Evolutionary conservation across 495 filamentous ascomycete species (phyloP), one percentile per base, ranked within the genome.

Genomic region (Cryomyces minteri): DNA sequence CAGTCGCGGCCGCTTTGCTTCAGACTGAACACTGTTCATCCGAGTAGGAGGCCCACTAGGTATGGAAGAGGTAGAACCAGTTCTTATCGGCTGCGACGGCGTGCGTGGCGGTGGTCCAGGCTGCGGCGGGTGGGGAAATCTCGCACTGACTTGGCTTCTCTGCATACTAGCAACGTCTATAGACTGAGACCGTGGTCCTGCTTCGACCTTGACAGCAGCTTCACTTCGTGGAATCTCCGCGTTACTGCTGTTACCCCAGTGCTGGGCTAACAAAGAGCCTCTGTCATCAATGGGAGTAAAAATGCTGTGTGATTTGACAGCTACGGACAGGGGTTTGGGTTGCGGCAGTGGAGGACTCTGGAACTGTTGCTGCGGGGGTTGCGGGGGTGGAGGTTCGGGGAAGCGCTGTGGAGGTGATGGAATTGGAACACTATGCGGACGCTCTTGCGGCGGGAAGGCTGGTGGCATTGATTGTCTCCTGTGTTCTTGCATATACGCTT

Each of bases 251-350:
- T 56, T 66, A 37, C 82, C 84, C 57, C 90, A 82, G 62, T 94
- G 85, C 45, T 85, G 82, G 10, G 82, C 82, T 25, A 95, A 67
- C 50, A 94, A 77, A 5, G 90, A 95, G 40, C 83, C 74, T 47
- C 79, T 84, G 56, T 94, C 88, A 52, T 94, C 90, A 46, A 96
- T 93, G 2, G 90, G 90, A 1, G 90, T 98, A 54, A 94, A 96
- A 44, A 96, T 96, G 60, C 87, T 94, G 46, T 86, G 79, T 6
- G 81, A 82, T 60, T 88, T 88, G 14, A 77, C 76, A 14, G 55
- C 46, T 10, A 53, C 47, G 10, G 79, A 73, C n/a, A 82, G 62
- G 28, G 82, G 80, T 56, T 84, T 88, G 0, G 67, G 66, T 43
- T 78, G 73, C 5, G 62, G 62, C 50, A 68, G 48, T 47, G 58